Percentiles rank a stretch among this genome's conserved stretches.
These are phyloP conservation scores for Dipteronia dyeriana DNA, from an alignment of 345 rosid genomes.

Conservation along the genomic window DNA sequence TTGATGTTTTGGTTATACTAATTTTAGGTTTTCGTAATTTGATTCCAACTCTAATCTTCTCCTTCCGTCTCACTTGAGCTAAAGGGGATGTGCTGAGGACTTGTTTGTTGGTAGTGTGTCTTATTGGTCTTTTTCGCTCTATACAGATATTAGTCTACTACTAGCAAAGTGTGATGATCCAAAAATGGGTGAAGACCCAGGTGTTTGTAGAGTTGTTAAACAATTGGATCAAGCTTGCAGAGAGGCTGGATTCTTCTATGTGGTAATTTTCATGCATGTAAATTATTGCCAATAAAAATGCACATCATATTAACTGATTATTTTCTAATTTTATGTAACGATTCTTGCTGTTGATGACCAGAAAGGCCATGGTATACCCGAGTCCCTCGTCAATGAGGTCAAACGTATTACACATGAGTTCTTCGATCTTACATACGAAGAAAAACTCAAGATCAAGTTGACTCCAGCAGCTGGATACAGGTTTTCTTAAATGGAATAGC, in stretches of 20 bases:
- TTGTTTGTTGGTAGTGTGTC: neutral
- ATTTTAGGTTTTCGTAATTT: too few relatives aligned
- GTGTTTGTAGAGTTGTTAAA: conserved; percentile 54
- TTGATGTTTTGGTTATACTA: neutral
- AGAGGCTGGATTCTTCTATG: conserved; percentile 92
- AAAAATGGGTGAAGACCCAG: conserved; percentile 54
- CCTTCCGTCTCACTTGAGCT: too few relatives aligned
- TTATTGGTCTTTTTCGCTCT: neutral
- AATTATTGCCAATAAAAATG: neutral
- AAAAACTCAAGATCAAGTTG: conserved; percentile 71
- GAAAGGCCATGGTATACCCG: conserved; percentile 83
- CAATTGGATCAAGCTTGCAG: conserved; percentile 78
- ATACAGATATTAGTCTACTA: conserved; percentile 63
- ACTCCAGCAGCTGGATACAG: conserved; percentile 77
- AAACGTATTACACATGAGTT: conserved; percentile 45
- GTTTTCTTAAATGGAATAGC: conserved; percentile 31
- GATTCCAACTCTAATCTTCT: too few relatives aligned
- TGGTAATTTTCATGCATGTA: conserved; percentile 41
- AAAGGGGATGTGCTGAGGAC: neutral
- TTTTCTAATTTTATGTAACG: too few relatives aligned
- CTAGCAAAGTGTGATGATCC: conserved; percentile 64
- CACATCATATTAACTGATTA: neutral
- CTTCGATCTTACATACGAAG: conserved; percentile 62
- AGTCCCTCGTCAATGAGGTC: conserved; percentile 53
- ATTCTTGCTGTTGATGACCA: conserved; percentile 33